These are phyloP conservation scores for Oenanthe sinensis DNA, from an alignment of 129 eudicot species.

Conservation along the genomic window DNA sequence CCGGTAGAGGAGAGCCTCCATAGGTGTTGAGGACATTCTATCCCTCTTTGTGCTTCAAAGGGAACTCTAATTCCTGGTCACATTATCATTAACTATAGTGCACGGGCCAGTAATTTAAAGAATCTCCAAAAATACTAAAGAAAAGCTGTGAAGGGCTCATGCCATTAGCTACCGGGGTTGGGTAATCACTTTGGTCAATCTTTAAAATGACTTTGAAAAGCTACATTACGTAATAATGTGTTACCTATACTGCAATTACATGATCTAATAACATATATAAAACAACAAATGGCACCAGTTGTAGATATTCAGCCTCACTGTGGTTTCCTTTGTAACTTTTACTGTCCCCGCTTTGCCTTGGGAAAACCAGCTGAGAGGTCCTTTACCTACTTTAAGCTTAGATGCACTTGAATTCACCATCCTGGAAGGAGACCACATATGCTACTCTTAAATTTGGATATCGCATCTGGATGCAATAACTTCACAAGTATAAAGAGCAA, in stretches of 20 bases:
- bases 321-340: neutral
- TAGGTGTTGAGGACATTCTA: neutral
- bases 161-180: neutral
- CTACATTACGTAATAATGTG: neutral
- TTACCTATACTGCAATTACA: neutral
- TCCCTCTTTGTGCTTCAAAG: constrained; percentile 3
- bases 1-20: neutral
- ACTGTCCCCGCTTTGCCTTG: neutral
- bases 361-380: neutral
- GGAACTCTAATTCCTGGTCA: neutral
- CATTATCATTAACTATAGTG: no score
- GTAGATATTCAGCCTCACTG: neutral
- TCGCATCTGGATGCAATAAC: neutral
- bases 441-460: neutral
- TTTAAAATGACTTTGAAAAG: neutral
- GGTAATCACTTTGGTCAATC: neutral
- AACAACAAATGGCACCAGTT: constrained; percentile 11
- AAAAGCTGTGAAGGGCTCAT: neutral
- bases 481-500: neutral
- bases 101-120: no score
- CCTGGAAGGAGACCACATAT: neutral
- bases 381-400: neutral
- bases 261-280: neutral
- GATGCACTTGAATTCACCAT: neutral
- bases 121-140: no score